Evolutionary conservation across 164 flowering plant genomes (phyloP).

Genomic region (Vitis cinerea): DNA sequence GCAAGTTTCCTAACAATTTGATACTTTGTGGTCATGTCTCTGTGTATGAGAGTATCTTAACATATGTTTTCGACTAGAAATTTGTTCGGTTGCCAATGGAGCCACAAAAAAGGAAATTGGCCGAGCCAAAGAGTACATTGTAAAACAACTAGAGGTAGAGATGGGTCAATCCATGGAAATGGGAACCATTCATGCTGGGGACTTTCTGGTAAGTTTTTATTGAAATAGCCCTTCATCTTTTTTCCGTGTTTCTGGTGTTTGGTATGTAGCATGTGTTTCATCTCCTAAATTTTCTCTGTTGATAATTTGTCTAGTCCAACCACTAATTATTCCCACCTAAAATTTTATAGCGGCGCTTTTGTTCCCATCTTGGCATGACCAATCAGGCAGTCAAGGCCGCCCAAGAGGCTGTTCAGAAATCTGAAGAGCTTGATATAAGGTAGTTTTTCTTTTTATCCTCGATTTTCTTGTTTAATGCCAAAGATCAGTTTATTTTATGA

Average conservation of each 20-base stretch:
- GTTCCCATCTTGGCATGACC: conserved; percentile 42
- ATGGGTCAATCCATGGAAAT: conserved; percentile 48
- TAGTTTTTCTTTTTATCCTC: conserved; percentile 3
- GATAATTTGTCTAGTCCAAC: not conserved
- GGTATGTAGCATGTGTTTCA: not conserved
- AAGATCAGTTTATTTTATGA: no score
- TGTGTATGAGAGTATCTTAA: conserved; percentile 13
- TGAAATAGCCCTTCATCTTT: not conserved
- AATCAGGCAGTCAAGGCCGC: conserved; percentile 47
- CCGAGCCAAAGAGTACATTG: conserved; percentile 38
- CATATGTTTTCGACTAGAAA: conserved; percentile 33
- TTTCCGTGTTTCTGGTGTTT: not conserved
- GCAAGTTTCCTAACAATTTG: not conserved
- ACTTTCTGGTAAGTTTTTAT: conserved; percentile 37
- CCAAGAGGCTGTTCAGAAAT: conserved; percentile 45
- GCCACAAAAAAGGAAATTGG: conserved; percentile 49
- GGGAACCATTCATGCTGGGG: conserved; percentile 48
- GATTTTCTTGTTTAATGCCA: no score
- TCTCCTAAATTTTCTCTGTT: not conserved
- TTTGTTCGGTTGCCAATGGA: conserved; percentile 46
- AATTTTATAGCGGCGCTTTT: conserved; percentile 34
- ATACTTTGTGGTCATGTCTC: not conserved
- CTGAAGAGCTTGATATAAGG: conserved; percentile 55
- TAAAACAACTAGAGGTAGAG: conserved; percentile 39
- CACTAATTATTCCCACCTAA: not conserved